Conservation (phyloP, 108 stramenopile species). For the Cylindrotheca closterium region DNA sequence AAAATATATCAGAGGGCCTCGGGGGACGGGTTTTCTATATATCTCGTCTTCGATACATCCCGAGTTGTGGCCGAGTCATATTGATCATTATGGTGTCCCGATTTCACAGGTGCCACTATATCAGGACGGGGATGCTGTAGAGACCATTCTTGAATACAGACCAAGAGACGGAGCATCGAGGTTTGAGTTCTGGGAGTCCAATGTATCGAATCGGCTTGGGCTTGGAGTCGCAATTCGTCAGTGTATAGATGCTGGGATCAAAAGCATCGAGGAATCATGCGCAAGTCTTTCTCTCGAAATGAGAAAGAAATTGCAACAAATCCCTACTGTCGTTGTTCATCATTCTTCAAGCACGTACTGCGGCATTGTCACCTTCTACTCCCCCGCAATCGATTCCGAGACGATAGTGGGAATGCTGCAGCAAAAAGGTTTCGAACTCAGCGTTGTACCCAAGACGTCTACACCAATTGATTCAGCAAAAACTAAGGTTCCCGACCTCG, state of each 20-base stretch:
- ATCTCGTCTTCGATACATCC: slow-evolving; percentile 22
- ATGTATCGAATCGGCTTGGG: slow-evolving; percentile 55
- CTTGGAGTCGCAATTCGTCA: slow-evolving; percentile 63
- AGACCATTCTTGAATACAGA: slow-evolving; percentile 30
- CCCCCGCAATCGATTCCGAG: slow-evolving; percentile 18
- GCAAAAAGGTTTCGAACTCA: slow-evolving; percentile 39
- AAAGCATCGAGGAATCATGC: slow-evolving; percentile 33
- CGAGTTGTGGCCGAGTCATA: slow-evolving; percentile 41
- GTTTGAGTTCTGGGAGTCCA: slow-evolving; percentile 83
- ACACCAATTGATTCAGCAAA: slow-evolving; percentile 62
- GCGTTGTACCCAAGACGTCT: slow-evolving; percentile 62
- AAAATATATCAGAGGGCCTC: slow-evolving; percentile 78
- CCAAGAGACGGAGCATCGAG: slow-evolving; percentile 49
- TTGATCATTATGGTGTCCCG: slow-evolving; percentile 54
- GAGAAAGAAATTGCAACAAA: slow-evolving; percentile 17
- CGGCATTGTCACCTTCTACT: slow-evolving; percentile 58
- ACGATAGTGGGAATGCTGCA: slow-evolving; percentile 18
- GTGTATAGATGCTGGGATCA: slow-evolving; percentile 45
- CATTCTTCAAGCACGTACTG: slow-evolving; percentile 35
- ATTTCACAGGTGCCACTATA: slow-evolving; percentile 24
- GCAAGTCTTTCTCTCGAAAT: slow-evolving; percentile 16
- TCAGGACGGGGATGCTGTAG: slow-evolving; percentile 22
- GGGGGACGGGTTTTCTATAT: slow-evolving; percentile 85
- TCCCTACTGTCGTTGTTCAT: slow-evolving; percentile 29
- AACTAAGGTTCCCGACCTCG: slow-evolving; percentile 33